Conservation (phyloP, 2,329 filamentous ascomycete species). For the Beauveria sp. region DNA sequence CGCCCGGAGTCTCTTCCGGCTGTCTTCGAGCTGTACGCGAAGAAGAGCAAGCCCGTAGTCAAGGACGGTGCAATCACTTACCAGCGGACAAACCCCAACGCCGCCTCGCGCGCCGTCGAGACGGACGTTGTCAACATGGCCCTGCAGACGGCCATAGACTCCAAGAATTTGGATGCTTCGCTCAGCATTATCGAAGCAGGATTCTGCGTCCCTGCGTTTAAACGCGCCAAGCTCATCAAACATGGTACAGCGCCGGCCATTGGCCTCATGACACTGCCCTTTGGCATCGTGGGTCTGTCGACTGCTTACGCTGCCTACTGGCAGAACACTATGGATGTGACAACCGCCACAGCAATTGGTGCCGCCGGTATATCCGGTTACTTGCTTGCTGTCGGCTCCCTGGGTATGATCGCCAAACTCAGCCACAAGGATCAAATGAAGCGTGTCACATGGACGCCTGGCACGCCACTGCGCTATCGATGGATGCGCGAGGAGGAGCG, state of each 20-base stretch:
- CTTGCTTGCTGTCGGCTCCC: slow-evolving; percentile 67
- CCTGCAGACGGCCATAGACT: slow-evolving; percentile 70
- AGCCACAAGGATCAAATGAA: slow-evolving; percentile 94
- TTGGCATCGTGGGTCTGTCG: slow-evolving; percentile 64
- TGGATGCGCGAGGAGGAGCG: slow-evolving; percentile 90
- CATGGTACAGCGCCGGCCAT: slow-evolving; percentile 53
- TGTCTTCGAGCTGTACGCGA: slow-evolving; percentile 73
- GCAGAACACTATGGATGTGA: slow-evolving; percentile 66
- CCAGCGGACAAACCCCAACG: slow-evolving; percentile 57
- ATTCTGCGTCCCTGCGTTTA: slow-evolving; percentile 60
- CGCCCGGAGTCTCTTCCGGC: slow-evolving; percentile 70
- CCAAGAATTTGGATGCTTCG: slow-evolving; percentile 69
- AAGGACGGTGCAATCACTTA: slow-evolving; percentile 53
- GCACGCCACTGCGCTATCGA: slow-evolving; percentile 69
- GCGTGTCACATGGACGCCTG: slow-evolving; percentile 81
- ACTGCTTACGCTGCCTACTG: slow-evolving; percentile 37
- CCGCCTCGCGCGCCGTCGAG: slow-evolving; percentile 64
- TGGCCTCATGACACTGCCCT: slow-evolving; percentile 51
- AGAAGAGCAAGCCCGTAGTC: slow-evolving; percentile 65
- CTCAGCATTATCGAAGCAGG: slow-evolving; percentile 67
- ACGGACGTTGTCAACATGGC: slow-evolving; percentile 63
- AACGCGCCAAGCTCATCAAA: slow-evolving; percentile 58
- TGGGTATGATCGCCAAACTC: slow-evolving; percentile 76
- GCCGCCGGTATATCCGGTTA: slow-evolving; percentile 81
- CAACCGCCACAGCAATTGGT: slow-evolving; percentile 66